phyloP scores from a whole-genome alignment of 441 rosid genomes.

The Populus hybrid region DNA sequence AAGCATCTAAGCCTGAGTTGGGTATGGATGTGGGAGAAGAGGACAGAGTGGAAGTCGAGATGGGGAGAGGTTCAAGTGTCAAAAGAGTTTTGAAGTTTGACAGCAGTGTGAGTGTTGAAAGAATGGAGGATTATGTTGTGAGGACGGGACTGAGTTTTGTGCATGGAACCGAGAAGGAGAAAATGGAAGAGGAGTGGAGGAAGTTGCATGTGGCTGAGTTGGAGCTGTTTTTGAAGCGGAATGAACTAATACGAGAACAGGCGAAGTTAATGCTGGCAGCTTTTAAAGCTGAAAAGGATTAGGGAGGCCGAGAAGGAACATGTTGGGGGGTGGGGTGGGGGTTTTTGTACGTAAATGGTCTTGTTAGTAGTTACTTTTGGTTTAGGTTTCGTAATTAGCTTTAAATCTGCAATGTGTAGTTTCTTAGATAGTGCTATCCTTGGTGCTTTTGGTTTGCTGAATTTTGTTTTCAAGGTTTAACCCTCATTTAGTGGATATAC shows the following conservation, averaged over 20 bases:
- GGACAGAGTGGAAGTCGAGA: slow-evolving; percentile 5
- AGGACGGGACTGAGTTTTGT: slow-evolving; percentile 24
- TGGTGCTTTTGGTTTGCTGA: neutral
- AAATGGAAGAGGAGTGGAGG: slow-evolving; percentile 40
- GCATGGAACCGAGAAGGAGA: slow-evolving; percentile 25
- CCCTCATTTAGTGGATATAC: neutral
- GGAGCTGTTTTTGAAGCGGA: slow-evolving; percentile 32
- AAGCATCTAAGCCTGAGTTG: slow-evolving; percentile 14
- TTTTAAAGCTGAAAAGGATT: slow-evolving; percentile 1
- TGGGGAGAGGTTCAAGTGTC: neutral
- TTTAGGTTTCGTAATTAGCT: neutral
- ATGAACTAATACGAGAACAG: slow-evolving; percentile 27
- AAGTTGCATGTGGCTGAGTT: slow-evolving; percentile 34
- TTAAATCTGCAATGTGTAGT: neutral
- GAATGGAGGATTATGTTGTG: slow-evolving; percentile 24
- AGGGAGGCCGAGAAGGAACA: neutral
- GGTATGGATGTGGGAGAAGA: slow-evolving; percentile 11
- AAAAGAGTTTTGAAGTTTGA: slow-evolving; percentile 19
- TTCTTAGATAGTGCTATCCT: neutral
- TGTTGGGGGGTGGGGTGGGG: neutral
- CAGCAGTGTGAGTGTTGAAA: slow-evolving; percentile 10
- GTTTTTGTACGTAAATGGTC: neutral
- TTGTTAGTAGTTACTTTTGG: neutral
- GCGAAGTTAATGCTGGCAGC: slow-evolving; percentile 29
- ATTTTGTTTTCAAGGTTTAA: neutral